phyloP scores from a whole-genome alignment of 306 rosid genomes.

The Heteromeles arbutifolia region DNA sequence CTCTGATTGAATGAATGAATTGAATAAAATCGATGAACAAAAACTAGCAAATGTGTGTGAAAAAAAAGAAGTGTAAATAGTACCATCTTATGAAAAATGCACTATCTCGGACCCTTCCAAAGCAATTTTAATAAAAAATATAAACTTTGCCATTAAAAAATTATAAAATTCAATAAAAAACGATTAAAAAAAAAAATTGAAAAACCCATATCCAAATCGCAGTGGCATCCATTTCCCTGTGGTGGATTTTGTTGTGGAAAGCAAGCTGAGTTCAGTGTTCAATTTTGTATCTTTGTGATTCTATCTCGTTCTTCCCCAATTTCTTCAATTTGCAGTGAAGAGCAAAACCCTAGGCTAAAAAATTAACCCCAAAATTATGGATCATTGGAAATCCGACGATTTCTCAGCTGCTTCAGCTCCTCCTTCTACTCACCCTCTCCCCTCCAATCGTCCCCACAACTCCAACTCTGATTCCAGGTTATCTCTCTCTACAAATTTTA shows the following conservation, averaged over 20 bases:
- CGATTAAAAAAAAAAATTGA: too few species aligned
- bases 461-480: conserved; percentile 44
- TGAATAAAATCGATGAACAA: too few species aligned
- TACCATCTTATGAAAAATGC: too few species aligned
- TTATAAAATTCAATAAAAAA: not conserved
- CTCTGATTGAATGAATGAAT: too few species aligned
- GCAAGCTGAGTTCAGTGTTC: not conserved
- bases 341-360: not conserved
- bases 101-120: not conserved
- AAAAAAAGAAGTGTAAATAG: too few species aligned
- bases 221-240: not conserved
- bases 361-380: conserved; percentile 21
- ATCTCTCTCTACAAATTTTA: not conserved
- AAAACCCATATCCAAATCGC: not conserved
- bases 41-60: too few species aligned
- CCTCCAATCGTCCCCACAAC: conserved; percentile 21
- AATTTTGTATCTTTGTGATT: not conserved
- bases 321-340: not conserved
- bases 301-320: not conserved
- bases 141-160: not conserved
- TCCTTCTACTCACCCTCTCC: conserved; percentile 22
- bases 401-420: conserved; percentile 31
- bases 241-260: not conserved
- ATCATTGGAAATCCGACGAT: conserved; percentile 44
- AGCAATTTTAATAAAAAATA: too few species aligned